Evolutionary conservation across 768 basidiomycete genomes (phyloP).

Genomic region (Leucogyrophana mollusca): DNA sequence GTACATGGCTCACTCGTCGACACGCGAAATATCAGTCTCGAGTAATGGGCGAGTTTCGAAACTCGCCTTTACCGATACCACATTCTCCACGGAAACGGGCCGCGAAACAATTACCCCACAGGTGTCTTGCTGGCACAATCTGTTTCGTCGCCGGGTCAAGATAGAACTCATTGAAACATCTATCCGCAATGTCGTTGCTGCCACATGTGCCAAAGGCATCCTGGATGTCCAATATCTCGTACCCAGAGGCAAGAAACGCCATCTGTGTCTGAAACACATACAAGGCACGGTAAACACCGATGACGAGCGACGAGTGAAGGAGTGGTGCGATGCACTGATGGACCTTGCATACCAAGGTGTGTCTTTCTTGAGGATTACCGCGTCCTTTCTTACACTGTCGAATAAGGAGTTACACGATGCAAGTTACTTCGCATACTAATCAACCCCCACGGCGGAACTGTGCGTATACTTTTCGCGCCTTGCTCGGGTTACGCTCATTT

Average conservation of each 20-base stretch:
- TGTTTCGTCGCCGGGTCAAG: constrained; percentile 7
- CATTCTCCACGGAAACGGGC: constrained; percentile 24
- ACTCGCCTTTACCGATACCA: constrained; percentile 26
- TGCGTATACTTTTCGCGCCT: constrained; percentile 31
- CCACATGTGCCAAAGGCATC: constrained; percentile 33
- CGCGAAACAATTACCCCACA: constrained; percentile 3
- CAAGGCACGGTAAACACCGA: constrained; percentile 40
- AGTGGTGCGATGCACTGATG: constrained; percentile 59
- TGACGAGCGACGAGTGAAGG: constrained; percentile 31
- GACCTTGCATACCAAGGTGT: constrained; percentile 59
- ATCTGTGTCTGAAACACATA: constrained; percentile 37
- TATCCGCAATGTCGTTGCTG: constrained; percentile 55
- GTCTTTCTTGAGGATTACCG: constrained; percentile 12
- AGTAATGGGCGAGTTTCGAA: constrained; percentile 1
- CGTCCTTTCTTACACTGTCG: constrained; percentile 3
- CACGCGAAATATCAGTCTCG: no score
- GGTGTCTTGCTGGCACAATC: constrained; percentile 5
- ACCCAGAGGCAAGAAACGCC: constrained; percentile 39
- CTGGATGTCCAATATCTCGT: constrained; percentile 54
- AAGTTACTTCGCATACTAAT: constrained; percentile 67
- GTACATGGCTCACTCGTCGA: no score
- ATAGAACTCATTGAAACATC: constrained; percentile 28
- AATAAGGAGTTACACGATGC: constrained; percentile 49
- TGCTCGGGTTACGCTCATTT: constrained; percentile 3
- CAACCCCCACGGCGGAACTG: constrained; percentile 80